A percentile compares a stretch with the other conserved stretches of the same genome.
phyloP scores from a whole-genome alignment of 176 grass and related monocot species.

The Oryza australiensis region DNA sequence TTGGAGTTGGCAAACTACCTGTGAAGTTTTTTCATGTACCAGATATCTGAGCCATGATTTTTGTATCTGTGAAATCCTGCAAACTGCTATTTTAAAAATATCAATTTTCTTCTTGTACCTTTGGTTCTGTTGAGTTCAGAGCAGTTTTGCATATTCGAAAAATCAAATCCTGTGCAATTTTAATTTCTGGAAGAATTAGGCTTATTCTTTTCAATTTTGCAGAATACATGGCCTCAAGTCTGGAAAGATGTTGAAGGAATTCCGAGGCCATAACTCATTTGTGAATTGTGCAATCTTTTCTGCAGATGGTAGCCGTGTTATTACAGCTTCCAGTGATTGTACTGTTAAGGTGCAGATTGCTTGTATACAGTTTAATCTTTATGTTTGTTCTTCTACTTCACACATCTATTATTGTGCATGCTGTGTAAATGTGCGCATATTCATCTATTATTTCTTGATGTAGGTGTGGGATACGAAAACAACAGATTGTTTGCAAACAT shows the following conservation, averaged over 20 bases:
- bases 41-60: slow-evolving; percentile 2
- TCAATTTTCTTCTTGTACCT: neutral
- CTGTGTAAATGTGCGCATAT: slow-evolving; percentile 25
- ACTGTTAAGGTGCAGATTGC: slow-evolving; percentile 80
- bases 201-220: slow-evolving; percentile 22
- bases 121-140: slow-evolving; percentile 17
- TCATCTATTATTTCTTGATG: slow-evolving; percentile 40
- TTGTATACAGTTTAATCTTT: slow-evolving; percentile 5
- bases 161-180: slow-evolving; percentile 22
- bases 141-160: slow-evolving; percentile 6
- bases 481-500: slow-evolving; percentile 95
- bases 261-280: slow-evolving; percentile 84
- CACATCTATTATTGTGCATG: slow-evolving; percentile 22
- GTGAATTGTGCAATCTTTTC: slow-evolving; percentile 97
- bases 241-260: slow-evolving; percentile 99
- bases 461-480: slow-evolving; percentile 99
- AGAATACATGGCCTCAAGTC: slow-evolving; percentile 98
- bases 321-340: slow-evolving; percentile 97
- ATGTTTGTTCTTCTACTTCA: slow-evolving; percentile 28
- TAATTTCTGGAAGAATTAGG: slow-evolving; percentile 5
- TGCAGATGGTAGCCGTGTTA: slow-evolving; percentile 82
- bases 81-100: slow-evolving; percentile 7
- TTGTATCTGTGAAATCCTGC: slow-evolving; percentile 1
- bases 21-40: neutral
- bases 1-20: slow-evolving; percentile 25